These are phyloP conservation scores for Microdochium nivale DNA, from an alignment of 2,329 filamentous ascomycete genomes.

Conservation along the genomic window DNA sequence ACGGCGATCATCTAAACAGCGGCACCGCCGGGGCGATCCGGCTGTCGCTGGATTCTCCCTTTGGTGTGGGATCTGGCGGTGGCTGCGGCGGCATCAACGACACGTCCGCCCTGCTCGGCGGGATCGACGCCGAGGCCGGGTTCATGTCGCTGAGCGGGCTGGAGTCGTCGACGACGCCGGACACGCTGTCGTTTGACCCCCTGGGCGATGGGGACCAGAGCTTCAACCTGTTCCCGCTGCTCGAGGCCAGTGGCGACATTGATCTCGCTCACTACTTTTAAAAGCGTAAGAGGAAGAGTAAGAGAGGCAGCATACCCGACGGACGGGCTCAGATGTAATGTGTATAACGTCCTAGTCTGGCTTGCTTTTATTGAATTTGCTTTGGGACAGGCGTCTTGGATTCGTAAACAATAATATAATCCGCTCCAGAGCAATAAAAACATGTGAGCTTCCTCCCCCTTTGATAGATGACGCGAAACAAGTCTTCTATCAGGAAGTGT, in stretches of 20 bases:
- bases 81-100: not conserved
- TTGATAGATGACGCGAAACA: too few species aligned
- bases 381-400: too few species aligned
- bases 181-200: not conserved
- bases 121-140: not conserved
- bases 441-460: too few species aligned
- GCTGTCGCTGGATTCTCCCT: not conserved
- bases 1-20: not conserved
- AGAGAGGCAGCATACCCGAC: not conserved
- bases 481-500: too few species aligned
- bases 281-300: not conserved
- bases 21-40: not conserved
- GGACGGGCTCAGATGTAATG: not conserved
- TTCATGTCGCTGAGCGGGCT: not conserved
- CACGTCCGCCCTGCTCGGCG: not conserved
- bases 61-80: not conserved
- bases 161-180: not conserved
- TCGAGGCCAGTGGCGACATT: conserved; percentile 43
- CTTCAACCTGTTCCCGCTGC: conserved; percentile 40
- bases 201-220: conserved; percentile 31
- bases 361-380: too few species aligned
- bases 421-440: too few species aligned
- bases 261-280: conserved; percentile 33
- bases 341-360: too few species aligned
- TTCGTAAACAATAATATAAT: too few species aligned